Percentiles rank a stretch among this genome's conserved stretches.
phyloP scores from a whole-genome alignment of 805 yeast species.

The Yarrowia osloensis region DNA sequence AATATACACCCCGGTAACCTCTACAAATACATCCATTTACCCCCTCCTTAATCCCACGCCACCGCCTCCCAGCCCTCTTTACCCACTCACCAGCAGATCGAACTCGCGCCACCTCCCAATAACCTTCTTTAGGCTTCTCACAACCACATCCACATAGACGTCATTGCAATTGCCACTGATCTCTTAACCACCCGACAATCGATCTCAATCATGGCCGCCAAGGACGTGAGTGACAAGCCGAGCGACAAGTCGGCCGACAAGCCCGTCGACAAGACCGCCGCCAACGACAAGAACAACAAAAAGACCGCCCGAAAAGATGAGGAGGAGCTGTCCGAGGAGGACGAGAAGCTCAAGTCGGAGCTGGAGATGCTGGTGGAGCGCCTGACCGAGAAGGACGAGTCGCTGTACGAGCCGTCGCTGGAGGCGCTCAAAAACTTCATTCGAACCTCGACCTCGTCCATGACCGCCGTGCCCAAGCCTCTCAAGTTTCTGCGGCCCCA shows the following conservation, averaged over 20 bases:
- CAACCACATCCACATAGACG: background rate
- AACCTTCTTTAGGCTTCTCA: slow-evolving; percentile 18
- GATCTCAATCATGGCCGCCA: slow-evolving; percentile 19
- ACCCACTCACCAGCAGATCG: background rate
- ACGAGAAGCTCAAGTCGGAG: slow-evolving; percentile 80
- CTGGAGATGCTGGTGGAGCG: slow-evolving; percentile 85
- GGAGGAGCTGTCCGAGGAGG: slow-evolving; percentile 93
- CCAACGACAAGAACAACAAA: background rate
- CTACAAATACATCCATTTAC: background rate
- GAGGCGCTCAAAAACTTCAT: slow-evolving; percentile 72
- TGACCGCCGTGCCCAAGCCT: slow-evolving; percentile 99
- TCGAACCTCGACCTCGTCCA: slow-evolving; percentile 91
- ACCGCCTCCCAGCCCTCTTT: no score
- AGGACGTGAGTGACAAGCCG: slow-evolving; percentile 29
- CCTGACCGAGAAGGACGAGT: slow-evolving; percentile 49
- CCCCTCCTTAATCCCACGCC: background rate
- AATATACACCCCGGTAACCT: no score
- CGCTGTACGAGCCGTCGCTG: slow-evolving; percentile 62
- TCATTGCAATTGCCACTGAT: slow-evolving; percentile 2
- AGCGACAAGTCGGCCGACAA: slow-evolving; percentile 10
- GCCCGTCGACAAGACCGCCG: background rate
- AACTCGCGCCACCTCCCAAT: background rate
- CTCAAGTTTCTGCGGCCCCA: slow-evolving; percentile 91
- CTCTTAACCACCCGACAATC: background rate
- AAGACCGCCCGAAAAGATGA: slow-evolving; percentile 46